Evolutionary conservation across 441 rosid genomes (phyloP), one percentile per base, ranked within the genome.

Genomic region (Brassica hybrid): DNA sequence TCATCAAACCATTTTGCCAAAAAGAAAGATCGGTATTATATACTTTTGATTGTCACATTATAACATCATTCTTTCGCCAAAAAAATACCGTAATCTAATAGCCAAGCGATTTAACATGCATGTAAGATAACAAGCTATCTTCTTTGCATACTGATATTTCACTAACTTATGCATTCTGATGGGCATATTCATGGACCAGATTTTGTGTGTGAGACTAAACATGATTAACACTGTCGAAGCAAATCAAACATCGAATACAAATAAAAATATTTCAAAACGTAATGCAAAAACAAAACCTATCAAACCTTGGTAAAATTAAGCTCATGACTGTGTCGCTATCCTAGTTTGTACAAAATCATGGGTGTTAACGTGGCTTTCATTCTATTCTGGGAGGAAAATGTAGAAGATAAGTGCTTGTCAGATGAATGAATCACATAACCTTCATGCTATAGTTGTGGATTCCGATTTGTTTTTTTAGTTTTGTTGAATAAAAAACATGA

Each of bases 1-100:
- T 73, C 74, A 73, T 74, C 77, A 67, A 67, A 78, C 77, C 77
- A 78, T 23, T 60, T 73, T 61, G 12, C 27, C 62, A 5, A 48
- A 69, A 64, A 57, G 32, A 70, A 62, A 48, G 1, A 61, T 69
- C 23, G 6, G 58, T 4, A 7, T 52, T 69, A 14, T 6, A 58
- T 64, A 70, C 71, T 36, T 60, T 16, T 36, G 58, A 36, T 50
- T 23, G 57, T 68, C 73, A 58, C 10, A 27, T 8, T 43, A 16
- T 10, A 6, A 45, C 73, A 67, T 74, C 52, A 58, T n/a, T 2
- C 50, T 41, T 23, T 69, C 27, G 27, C 25, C 36, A 12, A 12
- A 25, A 3, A 25, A 13, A 6, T 14, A 13, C 14, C 1, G 34
- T 45, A 21, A 5, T 65, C 11, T 38, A 18, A 52, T 16, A 52